A percentile compares a stretch with the other conserved stretches of the same genome.
Evolutionary conservation across 2,329 filamentous ascomycete species (phyloP).

Genomic region (Pseudogymnoascus verrucosus): DNA sequence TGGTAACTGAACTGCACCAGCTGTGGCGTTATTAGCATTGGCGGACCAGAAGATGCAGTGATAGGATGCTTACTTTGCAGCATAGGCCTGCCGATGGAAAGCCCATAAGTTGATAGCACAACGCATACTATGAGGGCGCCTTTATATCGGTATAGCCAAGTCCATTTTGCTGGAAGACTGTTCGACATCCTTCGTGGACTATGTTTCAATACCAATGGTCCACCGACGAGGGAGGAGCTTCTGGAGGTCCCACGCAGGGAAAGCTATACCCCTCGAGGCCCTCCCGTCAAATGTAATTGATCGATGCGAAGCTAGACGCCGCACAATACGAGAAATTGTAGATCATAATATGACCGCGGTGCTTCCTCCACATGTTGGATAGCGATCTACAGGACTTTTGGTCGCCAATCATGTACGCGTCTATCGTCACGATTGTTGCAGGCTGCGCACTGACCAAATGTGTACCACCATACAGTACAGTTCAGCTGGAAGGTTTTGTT

Average conservation of each 20-base stretch:
- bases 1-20: neutral
- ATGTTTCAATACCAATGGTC: neutral
- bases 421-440: neutral
- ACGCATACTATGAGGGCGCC: neutral
- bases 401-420: neutral
- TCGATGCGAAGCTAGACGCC: neutral
- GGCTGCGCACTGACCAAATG: neutral
- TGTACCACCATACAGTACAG: neutral
- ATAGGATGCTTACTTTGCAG: neutral
- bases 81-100: constrained; percentile 2
- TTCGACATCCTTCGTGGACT: neutral
- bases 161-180: neutral
- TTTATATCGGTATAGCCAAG: neutral
- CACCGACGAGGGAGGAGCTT: neutral
- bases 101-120: neutral
- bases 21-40: neutral
- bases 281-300: neutral
- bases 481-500: neutral
- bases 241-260: neutral
- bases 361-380: neutral
- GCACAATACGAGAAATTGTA: neutral
- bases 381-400: neutral
- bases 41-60: neutral
- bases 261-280: neutral
- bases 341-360: neutral